Evolutionary conservation across 139 green algal genomes (phyloP).

Genomic region (Chlorella sorokiniana): DNA sequence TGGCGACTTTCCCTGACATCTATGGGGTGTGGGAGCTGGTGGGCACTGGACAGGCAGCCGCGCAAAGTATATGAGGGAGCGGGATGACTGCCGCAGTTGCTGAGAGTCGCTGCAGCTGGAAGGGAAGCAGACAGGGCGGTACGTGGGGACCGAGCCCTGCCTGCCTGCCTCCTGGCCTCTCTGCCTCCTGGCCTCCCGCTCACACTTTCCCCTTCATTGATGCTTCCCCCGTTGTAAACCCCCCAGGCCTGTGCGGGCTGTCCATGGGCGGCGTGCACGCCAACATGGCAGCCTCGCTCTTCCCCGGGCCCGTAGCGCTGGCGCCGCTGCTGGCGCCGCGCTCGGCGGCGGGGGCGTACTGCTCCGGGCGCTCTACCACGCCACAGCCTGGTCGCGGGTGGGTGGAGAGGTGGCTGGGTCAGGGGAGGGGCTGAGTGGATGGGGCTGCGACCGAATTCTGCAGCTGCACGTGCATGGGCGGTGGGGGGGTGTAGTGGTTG

Average conservation of each 20-base stretch:
- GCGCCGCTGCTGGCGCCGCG: constrained; percentile 78
- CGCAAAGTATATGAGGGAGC: no score
- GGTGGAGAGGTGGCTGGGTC: not conserved
- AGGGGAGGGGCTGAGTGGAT: no score
- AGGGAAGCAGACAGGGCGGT: not conserved
- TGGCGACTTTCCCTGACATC: no score
- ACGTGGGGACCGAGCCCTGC: not conserved
- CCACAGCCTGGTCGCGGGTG: constrained; percentile 57
- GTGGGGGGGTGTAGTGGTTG: no score
- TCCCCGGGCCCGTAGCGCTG: constrained; percentile 62
- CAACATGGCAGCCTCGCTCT: constrained; percentile 79
- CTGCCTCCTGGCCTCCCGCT: no score
- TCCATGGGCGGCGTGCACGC: constrained; percentile 92
- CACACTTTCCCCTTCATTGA: no score
- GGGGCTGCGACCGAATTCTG: no score
- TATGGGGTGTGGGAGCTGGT: no score
- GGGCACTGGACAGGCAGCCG: no score
- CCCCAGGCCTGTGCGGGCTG: constrained; percentile 73
- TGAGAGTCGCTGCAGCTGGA: no score
- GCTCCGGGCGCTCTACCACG: constrained; percentile 73
- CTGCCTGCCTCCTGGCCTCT: not conserved
- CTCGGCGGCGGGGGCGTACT: constrained; percentile 77
- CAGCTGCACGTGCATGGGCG: no score
- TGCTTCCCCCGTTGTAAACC: not conserved
- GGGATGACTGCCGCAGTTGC: no score